These are phyloP conservation scores for Citeromyces hawaiiensis DNA, from an alignment of 1,139 yeast species.

Conservation along the genomic window DNA sequence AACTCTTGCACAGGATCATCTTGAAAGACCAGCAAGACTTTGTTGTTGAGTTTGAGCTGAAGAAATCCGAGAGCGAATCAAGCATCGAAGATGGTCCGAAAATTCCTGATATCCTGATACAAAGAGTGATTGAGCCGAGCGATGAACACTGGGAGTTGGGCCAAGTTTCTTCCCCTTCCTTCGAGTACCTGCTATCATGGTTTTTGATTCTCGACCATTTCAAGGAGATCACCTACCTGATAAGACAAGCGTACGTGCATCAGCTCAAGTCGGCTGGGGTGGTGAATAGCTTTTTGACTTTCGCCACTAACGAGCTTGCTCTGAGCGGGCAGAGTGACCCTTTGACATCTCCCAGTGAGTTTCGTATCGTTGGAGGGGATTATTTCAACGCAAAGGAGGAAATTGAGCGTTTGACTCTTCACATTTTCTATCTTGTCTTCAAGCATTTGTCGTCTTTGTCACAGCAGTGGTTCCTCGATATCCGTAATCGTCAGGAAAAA, in stretches of 20 bases:
- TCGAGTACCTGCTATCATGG: conserved; percentile 60
- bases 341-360: not conserved
- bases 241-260: conserved; percentile 46
- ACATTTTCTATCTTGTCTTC: conserved; percentile 45
- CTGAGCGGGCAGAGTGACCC: not conserved
- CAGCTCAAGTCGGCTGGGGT: conserved; percentile 30
- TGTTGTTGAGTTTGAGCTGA: conserved; percentile 49
- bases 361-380: not conserved
- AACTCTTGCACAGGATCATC: conserved; percentile 24
- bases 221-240: conserved; percentile 48
- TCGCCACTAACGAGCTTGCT: conserved; percentile 14
- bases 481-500: conserved; percentile 45
- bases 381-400: conserved; percentile 15
- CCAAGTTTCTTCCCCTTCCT: conserved; percentile 15
- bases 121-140: conserved; percentile 13
- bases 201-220: conserved; percentile 47
- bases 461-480: conserved; percentile 58
- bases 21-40: conserved; percentile 36
- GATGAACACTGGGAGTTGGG: conserved; percentile 12
- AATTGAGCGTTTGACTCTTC: conserved; percentile 28
- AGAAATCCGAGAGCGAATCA: conserved; percentile 16
- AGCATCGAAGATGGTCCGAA: conserved; percentile 12
- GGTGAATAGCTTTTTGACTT: conserved; percentile 33
- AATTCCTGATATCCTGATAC: conserved; percentile 23
- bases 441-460: conserved; percentile 52